Conservation (phyloP, 345 rosid species). For the Durio zibethinus region DNA sequence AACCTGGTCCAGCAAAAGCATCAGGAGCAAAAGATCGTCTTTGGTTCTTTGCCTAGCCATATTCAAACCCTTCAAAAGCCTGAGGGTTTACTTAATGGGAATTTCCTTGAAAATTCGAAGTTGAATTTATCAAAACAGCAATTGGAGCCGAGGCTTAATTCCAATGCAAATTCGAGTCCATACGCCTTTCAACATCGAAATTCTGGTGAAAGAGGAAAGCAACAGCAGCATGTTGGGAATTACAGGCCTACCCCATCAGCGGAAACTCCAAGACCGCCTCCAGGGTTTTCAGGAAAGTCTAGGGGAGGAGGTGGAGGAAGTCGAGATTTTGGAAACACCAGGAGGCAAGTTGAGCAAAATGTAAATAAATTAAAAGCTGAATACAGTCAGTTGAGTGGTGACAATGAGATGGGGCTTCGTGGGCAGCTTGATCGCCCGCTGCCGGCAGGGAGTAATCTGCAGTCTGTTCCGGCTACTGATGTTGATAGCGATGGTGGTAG, state of each 20-base stretch:
- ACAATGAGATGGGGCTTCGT: conserved; percentile 34
- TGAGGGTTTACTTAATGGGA: conserved; percentile 31
- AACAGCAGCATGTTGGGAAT: conserved; percentile 36
- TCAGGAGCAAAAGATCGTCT: conserved; percentile 42
- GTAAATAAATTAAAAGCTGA: conserved; percentile 29
- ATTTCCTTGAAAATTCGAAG: conserved; percentile 28
- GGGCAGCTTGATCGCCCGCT: conserved; percentile 66
- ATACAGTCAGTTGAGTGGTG: conserved; percentile 25
- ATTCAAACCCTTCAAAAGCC: conserved; percentile 32
- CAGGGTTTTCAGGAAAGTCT: conserved; percentile 44
- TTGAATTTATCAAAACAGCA: conserved; percentile 28
- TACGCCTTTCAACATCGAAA: conserved; percentile 27
- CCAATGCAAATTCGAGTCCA: conserved; percentile 23
- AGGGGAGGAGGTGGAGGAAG: conserved; percentile 31
- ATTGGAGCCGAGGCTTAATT: conserved; percentile 24
- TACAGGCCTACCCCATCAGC: conserved; percentile 27
- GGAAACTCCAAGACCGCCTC: conserved; percentile 30
- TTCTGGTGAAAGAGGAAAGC: conserved; percentile 43
- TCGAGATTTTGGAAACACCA: conserved; percentile 31
- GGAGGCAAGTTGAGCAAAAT: conserved; percentile 33
- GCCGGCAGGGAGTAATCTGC: conserved; percentile 47
- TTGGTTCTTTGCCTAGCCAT: conserved; percentile 59
- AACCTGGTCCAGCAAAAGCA: conserved; percentile 36
- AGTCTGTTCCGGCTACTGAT: conserved; percentile 48
- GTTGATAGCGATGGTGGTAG: conserved; percentile 33